Conservation (phyloP, 768 basidiomycete species). For the Glaciozyma antarctica region DNA sequence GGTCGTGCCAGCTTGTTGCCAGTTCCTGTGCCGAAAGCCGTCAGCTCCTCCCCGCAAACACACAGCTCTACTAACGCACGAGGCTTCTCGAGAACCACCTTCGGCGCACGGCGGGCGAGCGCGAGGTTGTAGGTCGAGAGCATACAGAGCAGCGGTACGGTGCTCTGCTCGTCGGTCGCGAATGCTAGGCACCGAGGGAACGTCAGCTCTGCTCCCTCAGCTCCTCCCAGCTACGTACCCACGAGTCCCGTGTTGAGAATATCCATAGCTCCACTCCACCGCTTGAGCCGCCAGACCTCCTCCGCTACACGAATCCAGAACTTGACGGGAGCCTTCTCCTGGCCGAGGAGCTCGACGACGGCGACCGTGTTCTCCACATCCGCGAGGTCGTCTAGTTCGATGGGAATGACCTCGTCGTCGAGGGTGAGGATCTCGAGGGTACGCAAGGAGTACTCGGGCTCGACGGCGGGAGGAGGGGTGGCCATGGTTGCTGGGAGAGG, state of each 20-base stretch:
- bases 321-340: conserved; percentile 60
- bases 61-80: neutral
- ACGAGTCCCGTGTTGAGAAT: conserved; percentile 45
- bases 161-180: conserved; percentile 22
- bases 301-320: conserved; percentile 49
- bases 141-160: conserved; percentile 63
- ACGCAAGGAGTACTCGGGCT: too few relatives aligned
- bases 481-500: too few relatives aligned
- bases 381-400: conserved; percentile 70
- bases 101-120: conserved; percentile 72
- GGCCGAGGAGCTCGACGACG: conserved; percentile 53
- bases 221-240: neutral
- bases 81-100: conserved; percentile 53
- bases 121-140: conserved; percentile 78
- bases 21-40: conserved; percentile 1
- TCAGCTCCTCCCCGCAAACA: neutral
- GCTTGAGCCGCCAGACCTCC: conserved; percentile 38
- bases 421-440: conserved; percentile 11
- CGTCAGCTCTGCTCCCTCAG: too few relatives aligned
- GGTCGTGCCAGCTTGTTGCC: neutral
- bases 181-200: too few relatives aligned
- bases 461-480: too few relatives aligned
- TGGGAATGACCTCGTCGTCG: conserved; percentile 65
- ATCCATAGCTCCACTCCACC: conserved; percentile 43
- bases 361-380: neutral